Conservation (phyloP, 2,329 filamentous ascomycete genomes). For the Didymella segeticola region DNA sequence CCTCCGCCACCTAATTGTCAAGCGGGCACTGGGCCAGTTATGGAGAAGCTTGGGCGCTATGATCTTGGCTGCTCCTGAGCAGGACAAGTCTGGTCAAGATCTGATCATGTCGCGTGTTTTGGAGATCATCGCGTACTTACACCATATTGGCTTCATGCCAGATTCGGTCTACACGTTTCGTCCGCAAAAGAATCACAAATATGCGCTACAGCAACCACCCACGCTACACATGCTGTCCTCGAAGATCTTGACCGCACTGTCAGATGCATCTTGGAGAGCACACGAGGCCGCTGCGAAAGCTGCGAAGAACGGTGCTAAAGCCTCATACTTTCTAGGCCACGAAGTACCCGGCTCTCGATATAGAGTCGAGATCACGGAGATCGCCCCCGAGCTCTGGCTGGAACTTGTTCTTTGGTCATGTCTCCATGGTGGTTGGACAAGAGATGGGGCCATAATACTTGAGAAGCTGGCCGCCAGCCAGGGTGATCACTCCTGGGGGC, state of each 20-base stretch:
- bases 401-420: slow-evolving; percentile 61
- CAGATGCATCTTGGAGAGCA: slow-evolving; percentile 58
- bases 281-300: slow-evolving; percentile 49
- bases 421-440: slow-evolving; percentile 56
- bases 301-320: slow-evolving; percentile 41
- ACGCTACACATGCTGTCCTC: slow-evolving; percentile 56
- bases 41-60: slow-evolving; percentile 57
- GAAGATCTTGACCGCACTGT: slow-evolving; percentile 57
- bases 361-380: slow-evolving; percentile 49
- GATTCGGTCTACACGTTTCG: slow-evolving; percentile 53
- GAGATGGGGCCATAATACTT: slow-evolving; percentile 52
- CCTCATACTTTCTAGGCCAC: slow-evolving; percentile 50
- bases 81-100: slow-evolving; percentile 21
- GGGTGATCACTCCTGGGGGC: slow-evolving; percentile 33
- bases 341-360: slow-evolving; percentile 55
- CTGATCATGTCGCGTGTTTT: slow-evolving; percentile 53
- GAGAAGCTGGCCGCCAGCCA: slow-evolving; percentile 32
- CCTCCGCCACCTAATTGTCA: slow-evolving; percentile 27
- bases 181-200: slow-evolving; percentile 41
- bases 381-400: slow-evolving; percentile 58
- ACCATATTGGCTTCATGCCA: slow-evolving; percentile 56
- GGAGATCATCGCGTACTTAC: slow-evolving; percentile 56
- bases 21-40: slow-evolving; percentile 52
- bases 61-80: slow-evolving; percentile 49
- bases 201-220: slow-evolving; percentile 55